Percentiles rank a stretch among this genome's conserved stretches.
Conservation (phyloP, 176 grass and related monocot genomes). For the Carex cristatella region DNA sequence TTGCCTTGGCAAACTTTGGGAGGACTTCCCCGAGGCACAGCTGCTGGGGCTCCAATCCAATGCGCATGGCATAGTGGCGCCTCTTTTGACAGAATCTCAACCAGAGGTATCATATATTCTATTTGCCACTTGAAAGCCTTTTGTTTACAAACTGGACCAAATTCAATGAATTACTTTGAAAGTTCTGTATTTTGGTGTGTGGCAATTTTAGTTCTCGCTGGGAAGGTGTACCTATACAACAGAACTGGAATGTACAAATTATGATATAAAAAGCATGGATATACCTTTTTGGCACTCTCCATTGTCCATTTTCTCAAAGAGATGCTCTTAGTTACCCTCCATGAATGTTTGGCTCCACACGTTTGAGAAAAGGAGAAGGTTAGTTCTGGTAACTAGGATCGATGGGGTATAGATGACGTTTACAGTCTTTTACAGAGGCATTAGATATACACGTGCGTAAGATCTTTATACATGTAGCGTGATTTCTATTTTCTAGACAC, state of each 20-base stretch:
- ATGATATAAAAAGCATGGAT: background rate
- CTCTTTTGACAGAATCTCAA: conserved; percentile 68
- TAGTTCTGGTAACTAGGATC: background rate
- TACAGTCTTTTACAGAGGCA: background rate
- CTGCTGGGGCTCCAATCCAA: conserved; percentile 53
- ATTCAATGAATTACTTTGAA: background rate
- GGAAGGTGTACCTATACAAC: background rate
- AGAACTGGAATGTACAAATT: background rate
- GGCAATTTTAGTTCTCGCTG: background rate
- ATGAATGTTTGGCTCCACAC: background rate
- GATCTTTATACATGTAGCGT: background rate
- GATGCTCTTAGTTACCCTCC: background rate
- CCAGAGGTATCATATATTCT: conserved; percentile 58
- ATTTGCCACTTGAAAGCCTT: conserved; percentile 8
- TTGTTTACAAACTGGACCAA: background rate
- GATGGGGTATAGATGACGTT: background rate
- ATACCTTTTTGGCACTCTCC: background rate
- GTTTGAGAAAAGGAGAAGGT: background rate
- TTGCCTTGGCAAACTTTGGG: conserved; percentile 96
- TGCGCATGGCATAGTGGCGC: conserved; percentile 42
- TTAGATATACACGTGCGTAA: background rate
- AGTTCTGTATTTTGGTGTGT: background rate
- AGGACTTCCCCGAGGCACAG: conserved; percentile 85
- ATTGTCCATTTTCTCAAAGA: background rate
- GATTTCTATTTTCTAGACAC: background rate